Evolutionary conservation across 805 yeast species (phyloP), one percentile per base, ranked within the genome.

Genomic region (Candida manassasensis): DNA sequence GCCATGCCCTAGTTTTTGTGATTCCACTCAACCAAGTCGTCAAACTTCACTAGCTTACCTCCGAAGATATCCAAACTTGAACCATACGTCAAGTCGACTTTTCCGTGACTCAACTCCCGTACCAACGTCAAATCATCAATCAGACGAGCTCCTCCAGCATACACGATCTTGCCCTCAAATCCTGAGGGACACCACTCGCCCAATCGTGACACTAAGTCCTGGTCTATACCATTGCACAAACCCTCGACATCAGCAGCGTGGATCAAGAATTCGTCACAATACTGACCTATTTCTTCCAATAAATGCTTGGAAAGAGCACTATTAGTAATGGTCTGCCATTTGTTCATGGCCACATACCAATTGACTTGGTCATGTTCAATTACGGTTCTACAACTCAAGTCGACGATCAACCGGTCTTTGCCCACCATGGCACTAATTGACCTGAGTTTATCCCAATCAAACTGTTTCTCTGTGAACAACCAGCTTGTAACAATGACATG

Each of bases 231-330:
- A 27, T 77, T 73, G 56, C 98, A 93, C 12, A 93, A 68, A 0
- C 99, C 99, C 60, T 93, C 99, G 3, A 93, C 97, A 59, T 93
- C 98, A 0, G 98, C 99, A 3, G 98, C 98, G 62, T 93, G 99
- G 12, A 93, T 81, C 36, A 93, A 63, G 52, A 90, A 85, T 61
- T 93, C 98, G 44, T 77, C 73, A 49, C 97, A 86, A 59, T 81
- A 85, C 32, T 66, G 37, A 6, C 81, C 60, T 26, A 93, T 68
- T 31, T 58, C 41, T 3, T 48, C 53, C 40, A 93, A 72, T 18
- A 83, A 72, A 17, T 71, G 73, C 33, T 58, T 55, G 32, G 66
- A 67, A 36, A 93, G 65, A 37, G 63, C 71, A 29, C 79, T 70
- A 26, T 71, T 71, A 0, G 99, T 93, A 19, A 89, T 59, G 0